A percentile compares a stretch with the other conserved stretches of the same genome.
Conservation (phyloP, 306 rosid genomes). For the Luffa aegyptiaca region DNA sequence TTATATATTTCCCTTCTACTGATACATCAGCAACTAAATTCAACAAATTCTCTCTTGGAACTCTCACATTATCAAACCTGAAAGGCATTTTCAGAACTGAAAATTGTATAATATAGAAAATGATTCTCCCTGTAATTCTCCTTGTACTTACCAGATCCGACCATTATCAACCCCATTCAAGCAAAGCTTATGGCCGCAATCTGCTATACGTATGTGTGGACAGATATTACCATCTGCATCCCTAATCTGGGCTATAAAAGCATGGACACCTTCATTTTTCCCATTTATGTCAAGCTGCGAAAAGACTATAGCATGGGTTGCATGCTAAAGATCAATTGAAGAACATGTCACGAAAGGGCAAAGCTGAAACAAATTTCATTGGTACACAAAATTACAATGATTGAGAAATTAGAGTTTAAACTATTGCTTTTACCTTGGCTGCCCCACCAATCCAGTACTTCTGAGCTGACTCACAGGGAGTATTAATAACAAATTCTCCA, state of each 20-base stretch:
- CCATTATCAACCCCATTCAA: slow-evolving; percentile 96
- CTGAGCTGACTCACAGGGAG: slow-evolving; percentile 86
- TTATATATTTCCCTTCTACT: slow-evolving; percentile 62
- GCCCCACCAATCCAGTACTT: slow-evolving; percentile 99
- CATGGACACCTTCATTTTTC: slow-evolving; percentile 85
- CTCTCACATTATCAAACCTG: slow-evolving; percentile 77
- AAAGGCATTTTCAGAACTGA: slow-evolving; percentile 9
- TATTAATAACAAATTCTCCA: slow-evolving; percentile 69
- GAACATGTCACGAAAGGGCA: neutral
- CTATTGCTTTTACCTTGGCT: slow-evolving; percentile 36
- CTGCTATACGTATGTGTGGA: slow-evolving; percentile 73
- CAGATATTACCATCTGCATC: slow-evolving; percentile 66
- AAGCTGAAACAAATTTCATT: neutral
- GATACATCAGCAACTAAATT: slow-evolving; percentile 93
- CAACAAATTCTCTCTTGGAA: slow-evolving; percentile 86
- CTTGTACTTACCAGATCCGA: slow-evolving; percentile 60
- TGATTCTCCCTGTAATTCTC: neutral
- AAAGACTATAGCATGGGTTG: slow-evolving; percentile 86
- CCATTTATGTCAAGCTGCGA: slow-evolving; percentile 75
- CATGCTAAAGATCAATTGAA: slow-evolving; percentile 46
- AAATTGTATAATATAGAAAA: neutral
- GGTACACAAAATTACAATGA: neutral
- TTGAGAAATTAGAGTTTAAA: neutral
- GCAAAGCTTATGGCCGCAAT: slow-evolving; percentile 89
- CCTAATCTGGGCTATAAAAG: slow-evolving; percentile 82